These are phyloP conservation scores for Cryptococcus sp. DNA, from an alignment of 1,284 basidiomycete genomes.

Conservation along the genomic window DNA sequence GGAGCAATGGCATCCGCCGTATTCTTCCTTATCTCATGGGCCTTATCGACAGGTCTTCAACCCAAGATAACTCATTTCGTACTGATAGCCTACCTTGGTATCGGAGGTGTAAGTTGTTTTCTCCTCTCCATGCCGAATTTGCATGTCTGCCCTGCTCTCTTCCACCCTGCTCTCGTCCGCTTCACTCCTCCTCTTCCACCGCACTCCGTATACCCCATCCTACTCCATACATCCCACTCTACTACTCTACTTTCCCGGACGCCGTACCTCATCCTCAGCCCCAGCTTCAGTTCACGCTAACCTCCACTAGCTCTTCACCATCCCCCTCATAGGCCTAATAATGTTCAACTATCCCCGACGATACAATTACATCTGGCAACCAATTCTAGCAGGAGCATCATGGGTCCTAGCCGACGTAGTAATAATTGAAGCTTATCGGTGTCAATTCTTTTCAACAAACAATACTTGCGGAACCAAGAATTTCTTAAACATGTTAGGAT, in stretches of 20 bases:
- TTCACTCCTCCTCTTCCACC: too few relatives aligned
- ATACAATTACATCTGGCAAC: conserved; percentile 35
- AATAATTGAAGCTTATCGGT: conserved; percentile 35
- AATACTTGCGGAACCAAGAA: conserved; percentile 26
- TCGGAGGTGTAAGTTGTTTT: conserved; percentile 31
- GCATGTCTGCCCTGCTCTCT: not conserved
- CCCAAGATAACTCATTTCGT: conserved; percentile 18
- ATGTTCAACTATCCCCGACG: conserved; percentile 36
- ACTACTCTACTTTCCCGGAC: not conserved
- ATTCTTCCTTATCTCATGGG: conserved; percentile 40
- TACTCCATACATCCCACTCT: too few relatives aligned
- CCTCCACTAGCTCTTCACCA: conserved; percentile 29
- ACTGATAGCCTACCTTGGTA: conserved; percentile 32
- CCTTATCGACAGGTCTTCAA: conserved; percentile 29
- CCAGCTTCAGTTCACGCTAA: not conserved
- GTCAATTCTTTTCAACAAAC: conserved; percentile 25
- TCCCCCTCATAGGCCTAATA: conserved; percentile 38
- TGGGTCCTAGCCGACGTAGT: conserved; percentile 41
- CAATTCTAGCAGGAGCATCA: conserved; percentile 30
- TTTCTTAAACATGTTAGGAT: conserved; percentile 31
- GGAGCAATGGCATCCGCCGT: conserved; percentile 28
- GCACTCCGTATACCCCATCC: too few relatives aligned
- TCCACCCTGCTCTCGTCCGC: too few relatives aligned
- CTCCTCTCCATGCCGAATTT: not conserved
- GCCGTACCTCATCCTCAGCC: not conserved